Base-by-base conservation (phyloP, 176 grass and related monocot species). In the Lolium multiflorum region DNA sequence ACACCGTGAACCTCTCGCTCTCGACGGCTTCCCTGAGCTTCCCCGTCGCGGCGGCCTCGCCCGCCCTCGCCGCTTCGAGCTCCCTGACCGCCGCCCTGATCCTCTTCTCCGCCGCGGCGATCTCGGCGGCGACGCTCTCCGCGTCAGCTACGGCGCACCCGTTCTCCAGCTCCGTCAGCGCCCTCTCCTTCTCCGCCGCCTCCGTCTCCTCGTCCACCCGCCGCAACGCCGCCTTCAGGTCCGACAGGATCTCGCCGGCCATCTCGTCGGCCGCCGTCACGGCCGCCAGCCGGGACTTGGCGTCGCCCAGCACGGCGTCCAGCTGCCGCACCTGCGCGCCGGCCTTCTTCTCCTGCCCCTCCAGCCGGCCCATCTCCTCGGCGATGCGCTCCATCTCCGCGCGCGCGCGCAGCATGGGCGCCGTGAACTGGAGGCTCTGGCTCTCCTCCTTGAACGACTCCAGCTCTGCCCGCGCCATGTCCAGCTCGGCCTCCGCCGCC, bases 261-360 rank as follows among this genome's bases (percentile, higher is more conserved):
- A 73, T 77, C 22, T 92, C 94, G 70, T 96, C 90, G 2, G 82
- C 91, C 3, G 50, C 73, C 7, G 85, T 22, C 62, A 77, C 92
- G 37, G 82, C 61, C 4, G 86, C 94, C n/a, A 96, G 64, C 76
- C 61, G 60, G 10, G 88, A 78, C 59, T 81, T 90, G 3, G 89
- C 74, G 43, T 88, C 91, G 60, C 77, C 9, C 71, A 98, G 94
- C 84, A 84, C 91, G 41, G 90, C 81, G 18, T 87, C 91, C 22
- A 98, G 88, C 61, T 92, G 87, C 49, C 82, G 88, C 39, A 91
- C 84, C 50, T 74, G 81, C 20, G 86, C 89, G 25, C 78, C n/a
- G 9, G 90, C 88, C 86, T 82, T 90, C 87, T 83, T 83, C 87
- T 91, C 97, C 85, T 89, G 83, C 84, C 80, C 88, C 38, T 47